A percentile compares a stretch with the other conserved stretches of the same genome.
These are phyloP conservation scores for Cornus kousa DNA, from an alignment of 148 eudicot genomes.

Conservation along the genomic window DNA sequence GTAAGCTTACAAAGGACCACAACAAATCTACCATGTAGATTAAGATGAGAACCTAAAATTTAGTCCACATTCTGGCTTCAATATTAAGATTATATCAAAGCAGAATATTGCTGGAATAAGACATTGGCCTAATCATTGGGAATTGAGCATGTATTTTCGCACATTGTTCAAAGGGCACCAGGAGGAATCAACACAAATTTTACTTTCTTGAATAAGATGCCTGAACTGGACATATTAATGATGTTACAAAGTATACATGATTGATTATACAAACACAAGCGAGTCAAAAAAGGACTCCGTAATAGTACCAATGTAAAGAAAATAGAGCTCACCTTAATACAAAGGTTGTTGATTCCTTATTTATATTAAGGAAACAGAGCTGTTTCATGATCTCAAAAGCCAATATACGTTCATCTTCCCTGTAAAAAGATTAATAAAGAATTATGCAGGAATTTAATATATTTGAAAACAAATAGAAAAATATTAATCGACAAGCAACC, in stretches of 20 bases:
- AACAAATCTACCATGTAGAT: too few relatives aligned
- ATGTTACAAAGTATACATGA: conserved; percentile 8
- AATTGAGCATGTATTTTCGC: neutral
- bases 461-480: neutral
- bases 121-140: neutral
- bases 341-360: conserved; percentile 6
- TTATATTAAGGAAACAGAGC: neutral
- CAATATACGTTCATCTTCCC: conserved; percentile 7
- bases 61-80: neutral
- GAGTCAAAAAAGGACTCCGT: neutral
- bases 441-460: neutral
- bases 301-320: neutral
- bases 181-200: neutral
- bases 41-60: too few relatives aligned
- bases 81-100: neutral
- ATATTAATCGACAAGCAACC: conserved; percentile 13
- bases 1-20: neutral
- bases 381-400: neutral
- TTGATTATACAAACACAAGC: conserved; percentile 13
- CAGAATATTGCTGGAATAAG: neutral
- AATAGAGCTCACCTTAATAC: conserved; percentile 5
- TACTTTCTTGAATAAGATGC: neutral
- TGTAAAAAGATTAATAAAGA: neutral
- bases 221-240: conserved; percentile 2
- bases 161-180: neutral